These are phyloP conservation scores for Fomitopsis schrenkii DNA, from an alignment of 1,284 basidiomycete genomes.

Conservation along the genomic window DNA sequence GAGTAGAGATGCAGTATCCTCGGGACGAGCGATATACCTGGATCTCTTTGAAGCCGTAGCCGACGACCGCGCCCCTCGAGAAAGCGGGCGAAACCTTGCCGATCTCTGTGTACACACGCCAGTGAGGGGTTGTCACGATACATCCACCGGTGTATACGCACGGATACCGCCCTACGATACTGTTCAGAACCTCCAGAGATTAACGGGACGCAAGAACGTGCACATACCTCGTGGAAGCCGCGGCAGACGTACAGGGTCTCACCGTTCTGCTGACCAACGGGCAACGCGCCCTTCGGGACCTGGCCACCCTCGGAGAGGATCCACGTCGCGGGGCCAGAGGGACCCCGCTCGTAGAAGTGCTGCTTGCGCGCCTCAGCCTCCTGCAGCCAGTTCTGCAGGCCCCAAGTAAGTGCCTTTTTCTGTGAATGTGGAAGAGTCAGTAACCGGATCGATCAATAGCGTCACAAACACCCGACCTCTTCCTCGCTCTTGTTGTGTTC, in stretches of 20 bases:
- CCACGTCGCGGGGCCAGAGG: slow-evolving; percentile 52
- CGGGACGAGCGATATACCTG: slow-evolving; percentile 28
- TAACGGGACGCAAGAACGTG: not conserved
- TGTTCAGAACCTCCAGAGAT: not conserved
- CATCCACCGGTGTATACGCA: slow-evolving; percentile 33
- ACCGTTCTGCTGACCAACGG: slow-evolving; percentile 50
- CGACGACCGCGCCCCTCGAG: slow-evolving; percentile 58
- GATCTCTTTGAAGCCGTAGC: slow-evolving; percentile 53
- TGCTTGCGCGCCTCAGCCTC: slow-evolving; percentile 52
- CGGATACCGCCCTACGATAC: slow-evolving; percentile 46
- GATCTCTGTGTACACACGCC: slow-evolving; percentile 38
- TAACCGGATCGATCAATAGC: not conserved
- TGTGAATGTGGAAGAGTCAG: slow-evolving; percentile 28
- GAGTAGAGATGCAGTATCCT: slow-evolving; percentile 24
- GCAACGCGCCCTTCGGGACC: slow-evolving; percentile 56
- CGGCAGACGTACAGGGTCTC: slow-evolving; percentile 55
- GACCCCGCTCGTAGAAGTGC: slow-evolving; percentile 43
- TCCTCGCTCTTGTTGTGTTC: slow-evolving; percentile 54
- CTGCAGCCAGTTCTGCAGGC: slow-evolving; percentile 48
- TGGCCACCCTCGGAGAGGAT: slow-evolving; percentile 51
- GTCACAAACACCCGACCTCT: slow-evolving; percentile 35
- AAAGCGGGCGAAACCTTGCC: slow-evolving; percentile 60
- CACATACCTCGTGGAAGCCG: slow-evolving; percentile 52
- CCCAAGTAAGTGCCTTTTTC: slow-evolving; percentile 51
- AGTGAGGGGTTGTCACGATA: slow-evolving; percentile 1